Evolutionary conservation across 148 eudicot species (phyloP).

Genomic region (Cornus kousa): DNA sequence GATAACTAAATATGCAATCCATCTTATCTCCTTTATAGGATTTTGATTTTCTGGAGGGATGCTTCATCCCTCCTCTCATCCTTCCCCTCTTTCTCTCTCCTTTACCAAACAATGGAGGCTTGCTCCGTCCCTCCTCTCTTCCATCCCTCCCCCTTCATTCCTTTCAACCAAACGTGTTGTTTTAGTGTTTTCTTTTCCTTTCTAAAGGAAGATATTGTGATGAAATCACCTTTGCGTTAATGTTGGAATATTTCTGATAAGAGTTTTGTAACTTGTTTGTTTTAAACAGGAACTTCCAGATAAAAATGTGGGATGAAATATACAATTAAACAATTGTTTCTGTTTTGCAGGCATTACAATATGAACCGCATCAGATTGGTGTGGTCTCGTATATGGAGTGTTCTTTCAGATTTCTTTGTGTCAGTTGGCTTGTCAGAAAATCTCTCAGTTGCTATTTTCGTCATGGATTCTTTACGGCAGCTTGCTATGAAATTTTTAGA

Average conservation of each 20-base stretch:
- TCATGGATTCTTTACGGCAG: constrained; percentile 98
- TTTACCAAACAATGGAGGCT: too few species aligned
- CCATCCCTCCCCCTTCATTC: neutral
- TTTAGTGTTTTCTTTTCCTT: too few species aligned
- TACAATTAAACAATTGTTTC: constrained; percentile 22
- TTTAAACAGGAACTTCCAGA: neutral
- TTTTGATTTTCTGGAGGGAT: neutral
- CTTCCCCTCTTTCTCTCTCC: too few species aligned
- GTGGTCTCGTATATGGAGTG: constrained; percentile 99
- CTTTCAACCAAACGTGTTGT: neutral
- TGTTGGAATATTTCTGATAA: neutral
- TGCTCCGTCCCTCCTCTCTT: neutral
- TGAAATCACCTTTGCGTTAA: neutral
- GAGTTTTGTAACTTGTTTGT: neutral
- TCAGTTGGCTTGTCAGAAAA: constrained; percentile 95
- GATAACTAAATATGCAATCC: neutral
- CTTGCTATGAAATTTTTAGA: constrained; percentile 98
- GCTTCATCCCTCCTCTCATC: too few species aligned
- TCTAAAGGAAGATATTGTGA: too few species aligned
- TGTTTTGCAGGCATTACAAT: constrained; percentile 91
- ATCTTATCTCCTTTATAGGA: neutral
- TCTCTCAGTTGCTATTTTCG: constrained; percentile 98
- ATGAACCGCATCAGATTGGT: constrained; percentile 97
- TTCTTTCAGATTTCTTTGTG: constrained; percentile 96
- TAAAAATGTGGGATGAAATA: neutral